Base-by-base conservation (phyloP, 768 basidiomycete species). In the Suillus subluteus region DNA sequence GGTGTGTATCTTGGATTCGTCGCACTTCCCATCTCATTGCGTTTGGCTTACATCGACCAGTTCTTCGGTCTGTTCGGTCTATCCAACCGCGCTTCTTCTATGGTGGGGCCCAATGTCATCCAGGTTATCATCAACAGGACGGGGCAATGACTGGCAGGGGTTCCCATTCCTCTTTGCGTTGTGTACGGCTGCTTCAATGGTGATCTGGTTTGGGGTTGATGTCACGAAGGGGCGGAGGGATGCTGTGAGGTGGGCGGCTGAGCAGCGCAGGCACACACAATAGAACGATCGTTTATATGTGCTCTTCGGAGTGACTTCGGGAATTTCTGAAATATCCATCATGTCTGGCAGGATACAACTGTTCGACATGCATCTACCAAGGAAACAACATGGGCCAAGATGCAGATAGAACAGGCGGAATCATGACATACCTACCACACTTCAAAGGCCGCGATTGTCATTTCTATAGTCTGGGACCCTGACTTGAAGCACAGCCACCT, bases 41-140 rank as follows among this genome's bases (percentile, higher is more conserved):
- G 9, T 59, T 68, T 9, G 2, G 1, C 64, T 65, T 5, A 59
- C 16, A 11, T 26, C 18, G 6, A 2, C 3, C 72, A 93, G 88
- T 95, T 95, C 79, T 96, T 95, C 75, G 91, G 94, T 3, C 84
- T 96, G 30, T 95, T 92, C 70, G 92, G 91, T 9, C 84, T 95
- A 32, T 93, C 90, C 3, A 93, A 93, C 75, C 87, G 91, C 13
- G 91, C 91, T 0, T 93, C 91, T n/a, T 91, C 89, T 2, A 92
- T 94, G 86, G 88, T 95, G 52, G 93, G 93, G 0, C 92, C 93
- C 0, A 95, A 92, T 68, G 92, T 94, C 11, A 89, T 94, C 44
- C 91, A 94, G 74, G 91, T 87, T 3, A 93, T 94, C 73, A 94
- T 95, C 66, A 81, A 93, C 76, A 80, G 79, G 59, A 82, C 87